Base-by-base conservation (phyloP, 495 filamentous ascomycete species). In the Aspergillus olivimuriae region DNA sequence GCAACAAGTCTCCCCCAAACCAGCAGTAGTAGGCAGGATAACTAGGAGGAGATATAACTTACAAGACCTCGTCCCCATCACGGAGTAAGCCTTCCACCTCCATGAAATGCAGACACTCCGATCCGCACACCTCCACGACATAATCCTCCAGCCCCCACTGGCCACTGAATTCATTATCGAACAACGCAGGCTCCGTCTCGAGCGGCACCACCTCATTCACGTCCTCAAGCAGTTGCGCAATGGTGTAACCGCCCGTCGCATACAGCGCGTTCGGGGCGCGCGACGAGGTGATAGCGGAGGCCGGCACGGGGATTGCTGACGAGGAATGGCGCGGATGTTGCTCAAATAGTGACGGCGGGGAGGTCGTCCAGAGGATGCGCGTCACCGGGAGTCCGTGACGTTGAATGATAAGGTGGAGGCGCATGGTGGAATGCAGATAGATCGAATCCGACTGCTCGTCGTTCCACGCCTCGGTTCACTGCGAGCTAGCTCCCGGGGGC, bases 121-220 rank as follows among this genome's bases (percentile, higher is more conserved):
- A 97, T 31, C 80, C 86, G 3, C 66, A 70, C 3, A 96, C 72
- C 59, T 94, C 85, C 21, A 95, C 89, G 14, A 79, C 80, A 64
- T 98, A 98, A 56, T 97, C 87, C 54, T 98, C 92, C 19, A 97
- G 56, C 1, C 90, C 92, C 86, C 86, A 95, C 46, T 84, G 75
- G 11, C 69, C 73, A 41, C 66, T 65, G 21, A 44, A 53, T 22
- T 69, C 64, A 8, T 57, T 48, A 26, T 69, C 65, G 24, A 69
- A 61, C 22, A 62, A 34, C 14, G 42, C 56, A 2, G 61, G 56
- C 24, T 70, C 77, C 31, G 83, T 84, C 61, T 96, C 92, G 1
- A 98, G 74, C 2, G 90, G 89, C 6, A 96, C 67, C 18, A 86
- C 73, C 26, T 88, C 80, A 55, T 94, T 90, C 37, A 98, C 70